Evolutionary conservation across 805 yeast genomes (phyloP), one percentile per base, ranked within the genome.

Genomic region (Metschnikowia kofuensis): DNA sequence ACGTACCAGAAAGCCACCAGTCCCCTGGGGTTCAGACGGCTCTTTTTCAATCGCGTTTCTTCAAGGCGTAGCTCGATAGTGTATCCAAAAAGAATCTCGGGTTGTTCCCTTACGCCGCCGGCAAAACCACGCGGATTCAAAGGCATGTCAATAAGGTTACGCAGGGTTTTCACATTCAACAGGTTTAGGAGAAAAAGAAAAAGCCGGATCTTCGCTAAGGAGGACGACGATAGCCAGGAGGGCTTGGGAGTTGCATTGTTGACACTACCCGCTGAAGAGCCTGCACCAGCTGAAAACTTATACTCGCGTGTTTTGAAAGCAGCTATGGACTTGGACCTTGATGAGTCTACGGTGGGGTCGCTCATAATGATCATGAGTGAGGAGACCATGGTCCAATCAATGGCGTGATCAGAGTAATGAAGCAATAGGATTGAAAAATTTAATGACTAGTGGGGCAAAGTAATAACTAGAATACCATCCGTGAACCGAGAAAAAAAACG

Each of bases 301-400:
- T 48, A 46, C 29, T 32, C 50, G 9, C 27, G 36, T n/a, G 42
- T 45, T 6, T 16, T 48, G 40, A 35, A 40, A 13, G 51, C 38
- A 16, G 54, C 54, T 15, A 27, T 39, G 40, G 52, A 43, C 3
- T 36, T 42, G 45, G 47, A 48, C 34, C 44, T 51, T n/a, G 54
- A 51, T 27, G 52, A 51, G 40, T 40, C 42, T n/a, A 44, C 52
- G 35, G 49, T 48, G 40, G 54, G 54, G 35, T 45, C 52, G n/a
- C 30, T 51, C 21, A 35, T 51, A 31, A 44, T 48, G 31, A 51
- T 48, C 12, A 21, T 51, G 30, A 34, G 46, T 26, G 52, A 48
- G 37, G 49, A 45, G 9, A 29, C 40, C 43, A 26, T 21, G 21
- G 21, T 21, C 21, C 21, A 21, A 21, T 4, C 21, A 21, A 21